Conservation (phyloP, 2,329 filamentous ascomycete genomes). For the Fusarium sp. region DNA sequence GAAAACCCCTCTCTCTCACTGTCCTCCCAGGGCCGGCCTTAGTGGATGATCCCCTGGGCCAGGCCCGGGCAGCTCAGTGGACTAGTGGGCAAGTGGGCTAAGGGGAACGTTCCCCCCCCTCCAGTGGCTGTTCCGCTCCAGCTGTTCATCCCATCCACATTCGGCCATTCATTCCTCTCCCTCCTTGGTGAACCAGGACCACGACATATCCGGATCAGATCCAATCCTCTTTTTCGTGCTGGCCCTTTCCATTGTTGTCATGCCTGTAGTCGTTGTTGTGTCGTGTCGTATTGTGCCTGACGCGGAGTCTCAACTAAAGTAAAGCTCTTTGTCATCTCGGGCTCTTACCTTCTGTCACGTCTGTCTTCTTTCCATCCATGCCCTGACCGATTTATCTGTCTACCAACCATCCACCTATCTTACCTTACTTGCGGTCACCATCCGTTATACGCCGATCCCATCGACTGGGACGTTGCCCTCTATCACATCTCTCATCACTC, state of each 20-base stretch:
- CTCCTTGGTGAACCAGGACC: slow-evolving; percentile 40
- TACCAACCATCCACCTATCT: slow-evolving; percentile 14
- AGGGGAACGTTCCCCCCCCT: slow-evolving; percentile 18
- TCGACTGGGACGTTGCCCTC: slow-evolving; percentile 28
- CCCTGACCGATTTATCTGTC: slow-evolving; percentile 10
- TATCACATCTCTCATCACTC: slow-evolving; percentile 23
- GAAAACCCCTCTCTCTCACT: slow-evolving; percentile 32
- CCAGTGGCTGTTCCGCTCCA: slow-evolving; percentile 28
- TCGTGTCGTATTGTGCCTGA: neutral
- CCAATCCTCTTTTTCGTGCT: slow-evolving; percentile 38
- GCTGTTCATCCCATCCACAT: slow-evolving; percentile 47
- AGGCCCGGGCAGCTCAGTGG: neutral
- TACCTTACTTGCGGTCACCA: slow-evolving; percentile 19
- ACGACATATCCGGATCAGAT: slow-evolving; percentile 41
- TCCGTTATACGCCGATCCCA: slow-evolving; percentile 34
- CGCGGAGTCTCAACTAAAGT: slow-evolving; percentile 10
- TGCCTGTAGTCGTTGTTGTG: neutral
- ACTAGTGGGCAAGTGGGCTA: neutral
- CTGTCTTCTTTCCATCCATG: slow-evolving; percentile 25
- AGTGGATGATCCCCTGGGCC: slow-evolving; percentile 37
- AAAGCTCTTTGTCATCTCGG: slow-evolving; percentile 18
- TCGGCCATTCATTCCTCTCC: slow-evolving; percentile 46
- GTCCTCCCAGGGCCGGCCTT: slow-evolving; percentile 35
- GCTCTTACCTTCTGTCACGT: slow-evolving; percentile 13
- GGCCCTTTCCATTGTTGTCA: slow-evolving; percentile 21